Evolutionary conservation across 139 green algal genomes (phyloP), one percentile per base, ranked within the genome.

Genomic region (Chlorella sp.): DNA sequence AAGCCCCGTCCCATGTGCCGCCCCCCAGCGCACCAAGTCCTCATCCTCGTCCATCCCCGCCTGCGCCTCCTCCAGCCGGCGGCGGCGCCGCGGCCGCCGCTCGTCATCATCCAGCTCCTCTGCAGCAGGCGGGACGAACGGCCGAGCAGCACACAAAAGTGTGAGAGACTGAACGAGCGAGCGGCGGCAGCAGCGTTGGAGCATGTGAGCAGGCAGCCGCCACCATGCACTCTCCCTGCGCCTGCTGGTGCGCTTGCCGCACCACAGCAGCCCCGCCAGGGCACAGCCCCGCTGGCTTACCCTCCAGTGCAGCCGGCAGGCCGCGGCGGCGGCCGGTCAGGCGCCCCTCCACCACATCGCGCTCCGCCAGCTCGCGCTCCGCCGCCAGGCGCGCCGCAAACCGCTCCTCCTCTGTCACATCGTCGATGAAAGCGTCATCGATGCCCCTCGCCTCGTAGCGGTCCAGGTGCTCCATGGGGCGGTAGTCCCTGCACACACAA

Each of bases 381-480:
- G 96, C 96, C 0, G 91, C 88, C 80, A 90, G 62, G 26, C 95
- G 83, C 22, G 91, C 92, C 26, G 83, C 89, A 72, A 93, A 73
- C 13, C 81, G 75, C 65, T 92, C 85, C 79, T 94, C 94, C 26
- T 89, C 79, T 9, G 93, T 92, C 13, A 91, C 73, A 30, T 95
- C 92, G 24, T 94, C 91, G 19, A 90, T 85, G 19, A 88, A 91
- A 5, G 93, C 93, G 0, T 96, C 92, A 60, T 96, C 95, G 2
- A 99, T 75, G 24, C 93, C 97, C n/a, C 93, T 92, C 4, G 60
- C 73, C 69, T 99, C 97, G 84, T 99, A 99, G 36, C 84, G 65
- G 87, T 99, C 97, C 69, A 99, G 89, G 28, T 94, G 83, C 8
- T 92, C 84, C 82, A 96, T 97, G 14, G 90, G 82, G n/a, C 93